Conservation (phyloP, 2,329 filamentous ascomycete genomes). For the Ceratocystis diversiconidia region DNA sequence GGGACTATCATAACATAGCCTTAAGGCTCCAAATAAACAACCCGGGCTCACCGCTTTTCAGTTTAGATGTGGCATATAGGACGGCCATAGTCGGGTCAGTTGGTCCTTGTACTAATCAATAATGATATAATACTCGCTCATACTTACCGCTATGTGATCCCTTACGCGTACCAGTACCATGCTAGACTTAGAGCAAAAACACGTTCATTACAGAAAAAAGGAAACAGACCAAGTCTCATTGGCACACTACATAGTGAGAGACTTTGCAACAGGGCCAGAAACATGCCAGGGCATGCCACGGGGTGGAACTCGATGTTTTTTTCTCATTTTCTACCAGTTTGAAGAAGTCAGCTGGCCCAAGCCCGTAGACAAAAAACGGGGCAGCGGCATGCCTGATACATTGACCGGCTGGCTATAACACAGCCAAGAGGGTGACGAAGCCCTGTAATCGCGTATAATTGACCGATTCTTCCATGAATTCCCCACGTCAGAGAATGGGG, state of each 20-base stretch:
- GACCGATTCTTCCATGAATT: not conserved
- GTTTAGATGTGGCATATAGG: not conserved
- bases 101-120: not conserved
- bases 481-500: not conserved
- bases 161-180: not conserved
- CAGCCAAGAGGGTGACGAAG: not conserved
- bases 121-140: not conserved
- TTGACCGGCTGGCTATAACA: not conserved
- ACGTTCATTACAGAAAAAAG: no score
- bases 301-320: not conserved
- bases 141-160: not conserved
- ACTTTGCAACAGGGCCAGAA: not conserved
- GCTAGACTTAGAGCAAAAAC: not conserved
- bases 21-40: not conserved
- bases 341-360: not conserved
- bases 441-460: not conserved
- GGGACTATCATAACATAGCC: not conserved
- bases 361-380: not conserved
- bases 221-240: not conserved
- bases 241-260: not conserved
- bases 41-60: not conserved
- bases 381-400: not conserved
- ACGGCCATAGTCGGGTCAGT: not conserved
- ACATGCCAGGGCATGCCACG: not conserved
- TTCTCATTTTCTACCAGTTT: not conserved